These are phyloP conservation scores for Tetrapisispora fleetii DNA, from an alignment of 805 yeast genomes.

Conservation along the genomic window DNA sequence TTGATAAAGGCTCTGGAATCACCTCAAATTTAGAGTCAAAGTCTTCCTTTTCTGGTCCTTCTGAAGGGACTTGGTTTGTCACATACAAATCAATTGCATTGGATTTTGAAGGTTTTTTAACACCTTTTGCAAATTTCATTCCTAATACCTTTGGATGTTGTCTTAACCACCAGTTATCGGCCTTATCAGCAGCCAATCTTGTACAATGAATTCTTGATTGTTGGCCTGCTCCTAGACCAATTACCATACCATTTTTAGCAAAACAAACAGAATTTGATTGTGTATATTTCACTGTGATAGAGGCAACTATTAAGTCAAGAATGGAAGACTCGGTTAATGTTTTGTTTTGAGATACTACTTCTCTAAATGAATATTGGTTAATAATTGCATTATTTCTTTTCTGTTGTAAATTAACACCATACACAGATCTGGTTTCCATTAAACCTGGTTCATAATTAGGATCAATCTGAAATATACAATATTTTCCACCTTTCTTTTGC, in stretches of 20 bases:
- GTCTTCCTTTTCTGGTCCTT: slow-evolving; percentile 88
- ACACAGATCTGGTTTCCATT: slow-evolving; percentile 86
- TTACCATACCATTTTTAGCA: slow-evolving; percentile 98
- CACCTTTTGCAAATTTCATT: slow-evolving; percentile 96
- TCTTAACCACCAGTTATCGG: slow-evolving; percentile 99
- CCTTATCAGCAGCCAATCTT: slow-evolving; percentile 97
- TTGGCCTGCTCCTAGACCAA: slow-evolving; percentile 98
- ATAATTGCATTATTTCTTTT: slow-evolving; percentile 97
- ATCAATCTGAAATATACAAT: slow-evolving; percentile 92
- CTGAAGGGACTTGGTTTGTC: slow-evolving; percentile 78
- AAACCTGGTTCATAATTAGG: slow-evolving; percentile 81
- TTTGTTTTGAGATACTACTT: slow-evolving; percentile 81
- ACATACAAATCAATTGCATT: slow-evolving; percentile 94
- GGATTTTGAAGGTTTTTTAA: slow-evolving; percentile 96
- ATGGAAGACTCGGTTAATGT: slow-evolving; percentile 83
- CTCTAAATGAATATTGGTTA: slow-evolving; percentile 81
- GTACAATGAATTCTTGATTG: slow-evolving; percentile 99
- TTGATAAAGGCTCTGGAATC: slow-evolving; percentile 74
- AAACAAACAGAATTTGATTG: slow-evolving; percentile 98
- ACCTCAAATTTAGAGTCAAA: slow-evolving; percentile 81
- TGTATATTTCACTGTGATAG: slow-evolving; percentile 95
- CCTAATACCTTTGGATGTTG: slow-evolving; percentile 91
- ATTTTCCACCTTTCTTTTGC: slow-evolving; percentile 95
- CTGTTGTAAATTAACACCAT: slow-evolving; percentile 90
- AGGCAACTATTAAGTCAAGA: slow-evolving; percentile 90